Percentiles rank a stretch among this genome's conserved stretches.
Conservation (phyloP, 2,329 filamentous ascomycete genomes). For the Trichoderma afroharzianum region DNA sequence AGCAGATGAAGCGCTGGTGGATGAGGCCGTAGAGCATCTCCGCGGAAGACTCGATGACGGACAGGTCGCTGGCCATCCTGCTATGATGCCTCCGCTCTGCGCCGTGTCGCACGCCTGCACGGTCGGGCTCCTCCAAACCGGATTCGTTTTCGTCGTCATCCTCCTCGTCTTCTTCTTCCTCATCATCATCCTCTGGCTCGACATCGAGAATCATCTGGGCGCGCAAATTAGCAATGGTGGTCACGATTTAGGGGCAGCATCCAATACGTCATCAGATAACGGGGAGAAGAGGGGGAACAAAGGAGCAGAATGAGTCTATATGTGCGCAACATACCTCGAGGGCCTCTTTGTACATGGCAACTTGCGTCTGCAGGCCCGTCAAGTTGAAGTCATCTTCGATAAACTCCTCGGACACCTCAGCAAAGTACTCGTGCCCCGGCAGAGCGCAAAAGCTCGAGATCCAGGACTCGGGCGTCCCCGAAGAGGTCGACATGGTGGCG, state of each 20-base stretch:
- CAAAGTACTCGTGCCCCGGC: constrained; percentile 97
- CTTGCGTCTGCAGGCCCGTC: constrained; percentile 89
- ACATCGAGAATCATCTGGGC: constrained; percentile 91
- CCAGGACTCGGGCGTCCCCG: constrained; percentile 78
- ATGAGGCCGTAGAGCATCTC: constrained; percentile 98
- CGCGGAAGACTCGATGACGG: constrained; percentile 94
- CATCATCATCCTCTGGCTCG: constrained; percentile 91
- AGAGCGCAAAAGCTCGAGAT: constrained; percentile 96
- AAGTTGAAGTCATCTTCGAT: constrained; percentile 99
- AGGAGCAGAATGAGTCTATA: background rate
- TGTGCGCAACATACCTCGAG: constrained; percentile 58
- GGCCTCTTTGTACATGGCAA: constrained; percentile 98
- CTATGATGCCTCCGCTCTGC: constrained; percentile 73
- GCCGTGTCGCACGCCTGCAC: constrained; percentile 49
- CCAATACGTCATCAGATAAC: background rate
- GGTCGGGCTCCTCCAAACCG: constrained; percentile 46
- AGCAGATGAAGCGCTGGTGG: constrained; percentile 97
- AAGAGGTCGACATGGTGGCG: constrained; percentile 56
- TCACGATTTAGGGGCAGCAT: background rate
- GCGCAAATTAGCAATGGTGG: background rate
- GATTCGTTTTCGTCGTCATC: constrained; percentile 71
- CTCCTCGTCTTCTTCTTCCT: constrained; percentile 77
- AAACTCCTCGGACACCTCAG: constrained; percentile 97
- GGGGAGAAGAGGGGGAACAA: background rate
- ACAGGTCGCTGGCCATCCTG: constrained; percentile 86